These are phyloP conservation scores for Aspergillus puulaauensis DNA, from an alignment of 2,329 filamentous ascomycete species.

Conservation along the genomic window DNA sequence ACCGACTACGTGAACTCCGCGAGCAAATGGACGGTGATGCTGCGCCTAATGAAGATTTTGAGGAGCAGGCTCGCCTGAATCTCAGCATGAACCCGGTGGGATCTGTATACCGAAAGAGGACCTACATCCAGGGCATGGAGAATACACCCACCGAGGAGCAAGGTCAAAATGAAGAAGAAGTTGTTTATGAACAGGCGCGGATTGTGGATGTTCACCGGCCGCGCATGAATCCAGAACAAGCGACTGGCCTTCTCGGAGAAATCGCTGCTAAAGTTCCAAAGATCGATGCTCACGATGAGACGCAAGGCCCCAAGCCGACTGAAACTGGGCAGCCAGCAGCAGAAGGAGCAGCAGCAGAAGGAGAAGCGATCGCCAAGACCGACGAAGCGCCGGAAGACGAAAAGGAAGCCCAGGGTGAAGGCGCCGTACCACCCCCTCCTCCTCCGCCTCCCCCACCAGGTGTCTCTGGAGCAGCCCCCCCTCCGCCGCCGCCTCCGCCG, in stretches of 20 bases:
- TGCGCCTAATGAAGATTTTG: conserved; percentile 50
- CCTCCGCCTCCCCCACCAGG: conserved; percentile 43
- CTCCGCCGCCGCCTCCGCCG: conserved; percentile 46
- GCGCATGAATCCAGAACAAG: conserved; percentile 60
- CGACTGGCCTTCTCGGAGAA: conserved; percentile 67
- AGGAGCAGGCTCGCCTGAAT: conserved; percentile 58
- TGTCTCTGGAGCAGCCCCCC: conserved; percentile 46
- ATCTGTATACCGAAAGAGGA: conserved; percentile 62
- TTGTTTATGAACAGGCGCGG: conserved; percentile 74
- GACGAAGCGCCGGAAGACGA: conserved; percentile 10
- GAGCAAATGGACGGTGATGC: conserved; percentile 85
- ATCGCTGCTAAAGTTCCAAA: conserved; percentile 75
- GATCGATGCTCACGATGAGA: conserved; percentile 55
- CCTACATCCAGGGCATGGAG: conserved; percentile 40
- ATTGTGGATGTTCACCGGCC: conserved; percentile 74
- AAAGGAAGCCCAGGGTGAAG: conserved; percentile 12
- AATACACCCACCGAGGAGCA: conserved; percentile 37
- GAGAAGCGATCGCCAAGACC: conserved; percentile 57
- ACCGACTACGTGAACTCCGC: conserved; percentile 84
- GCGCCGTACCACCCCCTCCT: conserved; percentile 24
- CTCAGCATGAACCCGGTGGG: conserved; percentile 74
- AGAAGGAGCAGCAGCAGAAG: conserved; percentile 49
- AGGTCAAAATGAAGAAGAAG: conserved; percentile 51
- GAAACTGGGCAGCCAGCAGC: conserved; percentile 58
- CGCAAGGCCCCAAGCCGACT: conserved; percentile 57